Percentiles rank a stretch among this genome's conserved stretches.
These are phyloP conservation scores for Penstemon barbatus DNA, from an alignment of 257 asterid genomes.

Conservation along the genomic window DNA sequence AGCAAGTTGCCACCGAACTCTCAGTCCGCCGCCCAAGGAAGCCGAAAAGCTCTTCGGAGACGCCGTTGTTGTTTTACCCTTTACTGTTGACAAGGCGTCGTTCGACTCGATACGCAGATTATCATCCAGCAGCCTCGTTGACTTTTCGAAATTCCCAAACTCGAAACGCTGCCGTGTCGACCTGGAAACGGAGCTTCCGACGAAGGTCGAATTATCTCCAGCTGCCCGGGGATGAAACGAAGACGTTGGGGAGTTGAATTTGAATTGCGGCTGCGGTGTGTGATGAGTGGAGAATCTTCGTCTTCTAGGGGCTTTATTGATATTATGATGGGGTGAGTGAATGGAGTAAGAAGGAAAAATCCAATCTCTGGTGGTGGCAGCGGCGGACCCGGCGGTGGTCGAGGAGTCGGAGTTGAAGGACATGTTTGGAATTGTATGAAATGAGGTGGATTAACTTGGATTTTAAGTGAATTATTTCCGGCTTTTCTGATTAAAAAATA, in stretches of 20 bases:
- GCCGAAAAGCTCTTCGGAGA: conserved; percentile 28
- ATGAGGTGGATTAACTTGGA: not conserved
- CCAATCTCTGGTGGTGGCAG: conserved; percentile 58
- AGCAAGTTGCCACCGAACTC: conserved; percentile 48
- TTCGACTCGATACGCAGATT: conserved; percentile 22
- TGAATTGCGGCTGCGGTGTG: conserved; percentile 36
- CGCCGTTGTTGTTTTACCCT: conserved; percentile 30
- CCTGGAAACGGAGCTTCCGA: conserved; percentile 26
- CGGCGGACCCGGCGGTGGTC: conserved; percentile 32
- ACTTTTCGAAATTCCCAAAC: conserved; percentile 38
- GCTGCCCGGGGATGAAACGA: conserved; percentile 27
- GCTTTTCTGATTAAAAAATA: not conserved
- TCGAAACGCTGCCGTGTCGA: conserved; percentile 45
- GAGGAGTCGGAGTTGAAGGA: conserved; percentile 52
- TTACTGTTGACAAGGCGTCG: conserved; percentile 32
- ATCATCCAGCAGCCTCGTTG: conserved; percentile 37
- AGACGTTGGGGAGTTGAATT: conserved; percentile 31
- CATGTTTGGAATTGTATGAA: conserved; percentile 34
- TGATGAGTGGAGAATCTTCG: conserved; percentile 61
- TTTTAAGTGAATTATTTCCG: not conserved
- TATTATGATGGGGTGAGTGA: conserved; percentile 38
- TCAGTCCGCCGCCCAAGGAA: conserved; percentile 35
- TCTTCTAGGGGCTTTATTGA: conserved; percentile 45
- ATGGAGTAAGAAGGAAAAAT: conserved; percentile 70
- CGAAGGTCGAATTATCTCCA: conserved; percentile 29